Base-by-base conservation (phyloP, 2,329 filamentous ascomycete species). In the Microcyclospora pomicola region DNA sequence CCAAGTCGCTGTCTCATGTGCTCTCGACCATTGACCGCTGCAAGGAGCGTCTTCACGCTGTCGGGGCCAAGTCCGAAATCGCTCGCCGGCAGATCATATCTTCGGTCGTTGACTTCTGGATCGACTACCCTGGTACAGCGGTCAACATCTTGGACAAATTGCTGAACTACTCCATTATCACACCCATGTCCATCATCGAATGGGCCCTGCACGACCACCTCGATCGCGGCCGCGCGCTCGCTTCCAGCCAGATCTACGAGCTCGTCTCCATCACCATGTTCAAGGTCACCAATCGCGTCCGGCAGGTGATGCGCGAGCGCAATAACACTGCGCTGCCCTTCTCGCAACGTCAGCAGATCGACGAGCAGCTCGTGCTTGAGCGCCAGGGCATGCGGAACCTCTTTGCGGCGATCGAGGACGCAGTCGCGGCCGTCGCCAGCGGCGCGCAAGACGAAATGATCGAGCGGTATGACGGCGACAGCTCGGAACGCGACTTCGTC, bases 81-180 rank as follows among this genome's bases (percentile, higher is more conserved):
- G 86, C 85, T 1, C 77, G 86, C 31, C 73, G 77, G 31, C 91
- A 98, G 61, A 93, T 98, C 53, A 82, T 96, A 49, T 75, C 80
- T 5, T 83, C 83, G 4, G 86, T 96, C 30, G 83, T 95, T 67
- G 71, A 78, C 31, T 98, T 95, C 66, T 98, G 91, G 91, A 73
- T 75, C 34, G 80, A 88, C 27, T 88, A 98, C 52, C 86, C 88
- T 0, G 91, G 91, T 42, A 80, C 92, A 32, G 91, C 86, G 2
- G 75, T 96, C 49, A 83, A 82, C 50, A 93, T 98, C 51, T 73
- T 96, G 41, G 88, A 96, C 67, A 96, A 96, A 62, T 73, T 98
- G 5, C 78, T 98, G 50, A 98, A 96, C 64, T 98, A 95, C 65
- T 87, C 83, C 11, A 94, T 98, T 50, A 71, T 98, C 28, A 86